phyloP scores from a whole-genome alignment of 345 rosid species.

The Euphorbia pulcherrima region DNA sequence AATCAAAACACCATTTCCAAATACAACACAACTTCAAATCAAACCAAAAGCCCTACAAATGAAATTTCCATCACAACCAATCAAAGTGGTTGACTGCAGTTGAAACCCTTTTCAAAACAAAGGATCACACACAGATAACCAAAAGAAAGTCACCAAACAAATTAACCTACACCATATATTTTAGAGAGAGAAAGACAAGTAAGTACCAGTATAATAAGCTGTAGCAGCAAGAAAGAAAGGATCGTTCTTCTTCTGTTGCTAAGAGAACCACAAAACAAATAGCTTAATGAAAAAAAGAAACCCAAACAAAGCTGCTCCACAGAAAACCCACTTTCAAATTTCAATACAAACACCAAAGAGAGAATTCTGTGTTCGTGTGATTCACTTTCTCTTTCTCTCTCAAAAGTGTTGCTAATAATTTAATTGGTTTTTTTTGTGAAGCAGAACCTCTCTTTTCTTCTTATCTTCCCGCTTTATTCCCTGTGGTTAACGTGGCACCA shows the following conservation, averaged over 20 bases:
- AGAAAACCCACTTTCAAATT: slow-evolving; percentile 26
- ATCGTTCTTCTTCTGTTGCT: slow-evolving; percentile 45
- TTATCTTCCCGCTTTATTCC: slow-evolving; percentile 50
- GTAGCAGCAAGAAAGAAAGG: slow-evolving; percentile 36
- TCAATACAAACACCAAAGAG: neutral
- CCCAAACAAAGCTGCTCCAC: slow-evolving; percentile 23
- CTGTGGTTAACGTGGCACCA: slow-evolving; percentile 41
- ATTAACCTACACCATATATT: neutral
- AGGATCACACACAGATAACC: slow-evolving; percentile 12
- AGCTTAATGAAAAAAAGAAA: slow-evolving; percentile 64
- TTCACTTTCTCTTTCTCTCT: neutral
- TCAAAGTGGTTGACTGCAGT: neutral
- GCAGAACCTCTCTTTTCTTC: slow-evolving; percentile 25
- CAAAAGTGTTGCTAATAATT: neutral
- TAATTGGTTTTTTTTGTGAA: slow-evolving; percentile 11
- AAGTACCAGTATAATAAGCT: slow-evolving; percentile 31
- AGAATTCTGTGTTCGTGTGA: neutral
- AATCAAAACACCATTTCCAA: slow-evolving; percentile 43
- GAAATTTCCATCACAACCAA: neutral
- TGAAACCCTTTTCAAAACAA: slow-evolving; percentile 10
- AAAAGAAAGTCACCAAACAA: slow-evolving; percentile 23
- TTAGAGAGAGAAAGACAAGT: slow-evolving; percentile 23
- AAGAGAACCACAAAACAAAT: slow-evolving; percentile 65
- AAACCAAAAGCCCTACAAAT: neutral
- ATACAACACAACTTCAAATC: slow-evolving; percentile 20